These are phyloP conservation scores for Thelephora aurantiotincta DNA, from an alignment of 768 basidiomycete species.

Conservation along the genomic window DNA sequence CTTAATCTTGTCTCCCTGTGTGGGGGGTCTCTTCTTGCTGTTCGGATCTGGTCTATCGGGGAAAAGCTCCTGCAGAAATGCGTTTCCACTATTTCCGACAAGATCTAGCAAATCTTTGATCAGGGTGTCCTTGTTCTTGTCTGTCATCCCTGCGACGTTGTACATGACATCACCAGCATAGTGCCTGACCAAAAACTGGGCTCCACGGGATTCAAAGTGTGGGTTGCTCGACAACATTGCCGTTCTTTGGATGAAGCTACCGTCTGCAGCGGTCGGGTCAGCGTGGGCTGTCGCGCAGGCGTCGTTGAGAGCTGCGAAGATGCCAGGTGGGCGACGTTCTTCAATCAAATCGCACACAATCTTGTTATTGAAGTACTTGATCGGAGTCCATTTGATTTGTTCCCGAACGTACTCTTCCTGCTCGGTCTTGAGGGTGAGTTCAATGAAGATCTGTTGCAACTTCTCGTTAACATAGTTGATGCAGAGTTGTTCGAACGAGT, in stretches of 20 bases:
- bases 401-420: conserved; percentile 99
- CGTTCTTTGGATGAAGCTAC: conserved; percentile 88
- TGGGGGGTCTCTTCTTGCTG: conserved; percentile 95
- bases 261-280: conserved; percentile 91
- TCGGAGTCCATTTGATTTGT: conserved; percentile 98
- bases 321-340: conserved; percentile 89
- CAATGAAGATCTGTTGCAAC: conserved; percentile 98
- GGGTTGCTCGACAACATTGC: conserved; percentile 70
- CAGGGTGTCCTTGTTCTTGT: conserved; percentile 98
- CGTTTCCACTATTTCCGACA: conserved; percentile 63
- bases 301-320: conserved; percentile 95
- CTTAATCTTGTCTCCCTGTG: conserved; percentile 97
- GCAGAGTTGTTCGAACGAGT: conserved; percentile 94
- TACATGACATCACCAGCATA: conserved; percentile 99
- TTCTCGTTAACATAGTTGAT: conserved; percentile 99
- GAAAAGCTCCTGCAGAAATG: conserved; percentile 82
- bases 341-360: conserved; percentile 98
- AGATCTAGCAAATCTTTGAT: conserved; percentile 92
- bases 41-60: conserved; percentile 91
- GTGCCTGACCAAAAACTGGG: conserved; percentile 90
- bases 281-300: conserved; percentile 99
- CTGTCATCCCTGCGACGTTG: conserved; percentile 95
- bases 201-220: conserved; percentile 90
- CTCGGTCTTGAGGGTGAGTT: conserved; percentile 95
- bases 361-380: conserved; percentile 98